Conservation (phyloP, 2,329 filamentous ascomycete genomes). For the Pseudogymnoascus sp. region DNA sequence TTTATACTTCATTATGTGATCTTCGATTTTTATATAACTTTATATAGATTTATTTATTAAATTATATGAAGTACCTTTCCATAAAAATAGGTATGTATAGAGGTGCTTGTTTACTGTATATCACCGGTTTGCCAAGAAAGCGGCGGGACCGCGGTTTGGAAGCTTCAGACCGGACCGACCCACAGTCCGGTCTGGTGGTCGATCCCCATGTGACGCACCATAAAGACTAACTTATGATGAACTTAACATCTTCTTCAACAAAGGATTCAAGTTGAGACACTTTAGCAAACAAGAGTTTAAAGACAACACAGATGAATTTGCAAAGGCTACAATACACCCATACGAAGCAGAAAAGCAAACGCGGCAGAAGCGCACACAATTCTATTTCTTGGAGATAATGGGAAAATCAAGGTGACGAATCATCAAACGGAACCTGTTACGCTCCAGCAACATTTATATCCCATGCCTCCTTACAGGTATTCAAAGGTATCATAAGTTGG, state of each 20-base stretch:
- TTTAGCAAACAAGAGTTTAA: constrained; percentile 41
- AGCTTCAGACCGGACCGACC: too few species aligned
- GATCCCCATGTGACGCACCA: too few species aligned
- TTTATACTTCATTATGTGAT: too few species aligned
- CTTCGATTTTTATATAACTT: too few species aligned
- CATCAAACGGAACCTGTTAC: background rate
- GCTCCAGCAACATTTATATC: background rate
- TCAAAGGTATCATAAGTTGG: background rate
- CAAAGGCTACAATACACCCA: background rate
- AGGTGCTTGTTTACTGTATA: too few species aligned
- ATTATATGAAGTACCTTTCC: too few species aligned
- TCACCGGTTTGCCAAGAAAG: too few species aligned
- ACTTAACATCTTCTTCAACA: constrained; percentile 74
- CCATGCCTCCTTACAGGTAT: background rate
- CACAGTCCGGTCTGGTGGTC: too few species aligned
- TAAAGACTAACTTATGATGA: constrained; percentile 62
- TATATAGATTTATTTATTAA: too few species aligned
- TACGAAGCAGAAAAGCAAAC: background rate
- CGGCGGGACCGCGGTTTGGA: too few species aligned
- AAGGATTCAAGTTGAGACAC: constrained; percentile 60
- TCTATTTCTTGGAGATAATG: background rate
- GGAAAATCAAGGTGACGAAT: background rate
- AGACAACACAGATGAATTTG: background rate
- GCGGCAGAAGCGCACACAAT: background rate
- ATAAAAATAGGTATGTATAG: too few species aligned